These are phyloP conservation scores for Andrographis paniculata DNA, from an alignment of 305 asterid species.

Conservation along the genomic window DNA sequence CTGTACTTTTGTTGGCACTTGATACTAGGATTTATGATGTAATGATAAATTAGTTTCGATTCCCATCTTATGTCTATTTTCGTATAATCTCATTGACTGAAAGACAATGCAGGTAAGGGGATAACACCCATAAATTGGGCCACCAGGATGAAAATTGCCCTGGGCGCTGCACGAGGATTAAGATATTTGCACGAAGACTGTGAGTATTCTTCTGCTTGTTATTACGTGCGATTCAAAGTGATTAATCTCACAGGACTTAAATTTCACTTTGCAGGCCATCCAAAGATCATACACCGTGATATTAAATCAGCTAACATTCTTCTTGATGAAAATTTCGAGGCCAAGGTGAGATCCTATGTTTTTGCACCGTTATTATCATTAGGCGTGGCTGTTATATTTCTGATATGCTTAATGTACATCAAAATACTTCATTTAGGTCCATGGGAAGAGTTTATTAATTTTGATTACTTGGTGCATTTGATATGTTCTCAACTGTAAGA, in stretches of 20 bases:
- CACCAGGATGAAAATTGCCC: conserved; percentile 66
- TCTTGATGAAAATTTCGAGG: conserved; percentile 68
- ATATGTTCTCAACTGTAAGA: too few species aligned
- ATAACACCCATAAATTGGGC: conserved; percentile 59
- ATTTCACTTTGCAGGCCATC: conserved; percentile 54
- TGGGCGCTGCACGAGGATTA: conserved; percentile 81
- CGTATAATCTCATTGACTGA: conserved; percentile 14
- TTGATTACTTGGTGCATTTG: too few species aligned
- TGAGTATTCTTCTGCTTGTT: conserved; percentile 34
- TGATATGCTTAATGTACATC: too few species aligned
- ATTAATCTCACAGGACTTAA: conserved; percentile 12
- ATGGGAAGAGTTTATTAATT: too few species aligned
- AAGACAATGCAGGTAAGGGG: conserved; percentile 46
- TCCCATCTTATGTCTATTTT: conserved; percentile 17
- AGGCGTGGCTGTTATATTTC: too few species aligned
- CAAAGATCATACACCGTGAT: conserved; percentile 88
- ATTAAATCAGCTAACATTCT: conserved; percentile 89
- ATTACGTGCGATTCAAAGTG: conserved; percentile 7
- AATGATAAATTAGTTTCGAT: conserved; percentile 4
- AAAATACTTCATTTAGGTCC: too few species aligned
- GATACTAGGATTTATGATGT: conserved; percentile 11
- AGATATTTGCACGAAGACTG: conserved; percentile 82
- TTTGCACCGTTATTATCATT: neutral
- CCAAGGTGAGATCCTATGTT: conserved; percentile 45
- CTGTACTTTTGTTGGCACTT: too few species aligned